Conservation (phyloP, 2,329 filamentous ascomycete species). For the Curvularia hawaiiensis region DNA sequence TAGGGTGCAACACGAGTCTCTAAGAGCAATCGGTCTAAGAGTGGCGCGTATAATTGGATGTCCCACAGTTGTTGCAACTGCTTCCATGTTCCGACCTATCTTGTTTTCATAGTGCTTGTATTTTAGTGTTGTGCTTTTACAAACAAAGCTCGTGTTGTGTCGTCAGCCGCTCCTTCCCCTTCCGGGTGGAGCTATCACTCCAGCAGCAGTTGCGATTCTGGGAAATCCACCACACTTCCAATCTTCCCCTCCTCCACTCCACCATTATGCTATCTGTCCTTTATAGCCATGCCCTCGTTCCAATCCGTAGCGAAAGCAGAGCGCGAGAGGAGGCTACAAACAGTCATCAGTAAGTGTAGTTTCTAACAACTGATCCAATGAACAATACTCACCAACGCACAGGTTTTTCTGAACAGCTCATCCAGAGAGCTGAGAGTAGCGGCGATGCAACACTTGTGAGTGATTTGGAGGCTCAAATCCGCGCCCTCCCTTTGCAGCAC, state of each 20-base stretch:
- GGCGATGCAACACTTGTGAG: constrained; percentile 31
- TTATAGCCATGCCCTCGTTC: constrained; percentile 30
- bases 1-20: not conserved
- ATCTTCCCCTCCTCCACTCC: not conserved
- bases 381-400: constrained; percentile 15
- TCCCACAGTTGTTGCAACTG: constrained; percentile 1
- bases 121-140: not conserved
- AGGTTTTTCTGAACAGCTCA: constrained; percentile 44
- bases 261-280: not conserved
- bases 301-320: constrained; percentile 32
- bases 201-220: constrained; percentile 1
- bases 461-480: constrained; percentile 51
- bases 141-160: not conserved
- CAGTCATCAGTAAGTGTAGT: constrained; percentile 35
- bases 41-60: not conserved
- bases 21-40: not conserved
- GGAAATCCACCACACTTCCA: not conserved
- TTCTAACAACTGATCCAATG: not conserved
- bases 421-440: constrained; percentile 26
- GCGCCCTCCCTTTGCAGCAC: constrained; percentile 42
- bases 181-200: not conserved
- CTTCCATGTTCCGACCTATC: constrained; percentile 2
- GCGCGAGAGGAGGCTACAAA: constrained; percentile 45
- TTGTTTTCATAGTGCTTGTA: constrained; percentile 2
- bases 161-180: constrained; percentile 7